phyloP scores from a whole-genome alignment of 2,329 filamentous ascomycete species.

The Penicillium sp. region DNA sequence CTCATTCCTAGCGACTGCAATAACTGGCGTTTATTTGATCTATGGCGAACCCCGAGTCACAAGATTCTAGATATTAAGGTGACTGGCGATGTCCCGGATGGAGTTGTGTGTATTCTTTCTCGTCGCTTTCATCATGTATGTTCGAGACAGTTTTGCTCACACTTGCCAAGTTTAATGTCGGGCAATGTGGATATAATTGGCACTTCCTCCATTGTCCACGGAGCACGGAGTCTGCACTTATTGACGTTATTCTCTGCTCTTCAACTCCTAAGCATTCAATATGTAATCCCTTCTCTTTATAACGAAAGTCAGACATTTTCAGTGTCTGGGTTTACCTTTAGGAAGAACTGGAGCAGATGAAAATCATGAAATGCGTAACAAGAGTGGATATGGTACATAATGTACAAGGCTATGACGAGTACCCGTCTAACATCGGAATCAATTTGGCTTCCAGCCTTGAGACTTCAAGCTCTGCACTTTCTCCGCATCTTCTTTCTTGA shows the following conservation, averaged over 20 bases:
- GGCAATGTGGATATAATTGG: conserved; percentile 15
- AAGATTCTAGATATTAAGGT: conserved; percentile 19
- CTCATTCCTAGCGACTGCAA: conserved; percentile 14
- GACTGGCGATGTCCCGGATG: conserved; percentile 10
- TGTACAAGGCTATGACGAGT: too few species aligned
- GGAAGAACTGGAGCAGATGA: background rate
- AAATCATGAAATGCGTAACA: conserved; percentile 15
- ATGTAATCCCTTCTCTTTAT: too few species aligned
- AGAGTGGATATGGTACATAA: conserved; percentile 28
- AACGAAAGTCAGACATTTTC: too few species aligned
- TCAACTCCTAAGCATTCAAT: too few species aligned
- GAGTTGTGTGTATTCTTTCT: conserved; percentile 10
- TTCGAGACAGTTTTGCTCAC: conserved; percentile 7
- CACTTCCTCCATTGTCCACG: conserved; percentile 1
- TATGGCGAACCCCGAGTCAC: conserved; percentile 4
- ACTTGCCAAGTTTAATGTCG: background rate
- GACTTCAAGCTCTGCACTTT: conserved; percentile 48
- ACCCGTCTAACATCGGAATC: conserved; percentile 8
- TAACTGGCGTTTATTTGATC: conserved; percentile 16
- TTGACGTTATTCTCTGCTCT: too few species aligned
- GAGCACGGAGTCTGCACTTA: background rate
- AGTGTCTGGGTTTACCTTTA: too few species aligned
- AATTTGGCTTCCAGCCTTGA: conserved; percentile 38
- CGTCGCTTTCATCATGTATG: conserved; percentile 2
- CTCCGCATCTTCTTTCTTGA: conserved; percentile 66